Evolutionary conservation across 352 stramenopile genomes (phyloP).

Genomic region (Thraustotheca clavata): DNA sequence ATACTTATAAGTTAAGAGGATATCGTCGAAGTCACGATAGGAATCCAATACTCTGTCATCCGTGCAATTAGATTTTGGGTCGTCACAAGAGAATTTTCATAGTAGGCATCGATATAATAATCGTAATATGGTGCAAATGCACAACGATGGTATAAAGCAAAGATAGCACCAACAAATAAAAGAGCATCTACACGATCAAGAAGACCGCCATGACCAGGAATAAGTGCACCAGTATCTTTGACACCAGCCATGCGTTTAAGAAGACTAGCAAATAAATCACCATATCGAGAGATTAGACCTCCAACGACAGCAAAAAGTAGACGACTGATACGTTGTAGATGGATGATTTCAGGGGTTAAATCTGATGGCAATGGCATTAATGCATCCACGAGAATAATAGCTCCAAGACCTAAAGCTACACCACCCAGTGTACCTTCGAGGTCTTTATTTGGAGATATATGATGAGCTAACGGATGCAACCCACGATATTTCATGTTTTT

Average conservation of each 20-base stretch:
- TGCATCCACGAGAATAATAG: slow-evolving; percentile 46
- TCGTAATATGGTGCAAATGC: slow-evolving; percentile 3
- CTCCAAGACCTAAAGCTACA: slow-evolving; percentile 82
- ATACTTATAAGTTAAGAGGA: too few relatives aligned
- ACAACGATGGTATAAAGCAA: slow-evolving; percentile 23
- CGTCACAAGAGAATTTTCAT: neutral
- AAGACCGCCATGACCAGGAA: slow-evolving; percentile 93
- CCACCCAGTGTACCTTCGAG: slow-evolving; percentile 91
- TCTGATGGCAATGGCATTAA: neutral
- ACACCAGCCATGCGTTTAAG: slow-evolving; percentile 92
- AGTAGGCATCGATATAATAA: neutral
- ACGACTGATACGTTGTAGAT: slow-evolving; percentile 22
- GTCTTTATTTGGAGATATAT: slow-evolving; percentile 93
- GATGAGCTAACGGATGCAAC: slow-evolving; percentile 79
- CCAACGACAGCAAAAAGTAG: slow-evolving; percentile 83
- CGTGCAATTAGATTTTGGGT: neutral
- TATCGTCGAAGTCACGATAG: neutral
- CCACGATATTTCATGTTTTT: slow-evolving; percentile 76
- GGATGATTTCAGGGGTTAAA: slow-evolving; percentile 36
- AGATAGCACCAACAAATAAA: slow-evolving; percentile 82
- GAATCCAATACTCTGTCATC: neutral
- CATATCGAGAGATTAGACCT: slow-evolving; percentile 88
- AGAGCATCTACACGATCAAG: slow-evolving; percentile 94
- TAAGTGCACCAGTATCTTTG: slow-evolving; percentile 93
- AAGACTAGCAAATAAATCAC: slow-evolving; percentile 93